Conservation (phyloP, 2,329 filamentous ascomycete species). For the Nigrospora oryzae region DNA sequence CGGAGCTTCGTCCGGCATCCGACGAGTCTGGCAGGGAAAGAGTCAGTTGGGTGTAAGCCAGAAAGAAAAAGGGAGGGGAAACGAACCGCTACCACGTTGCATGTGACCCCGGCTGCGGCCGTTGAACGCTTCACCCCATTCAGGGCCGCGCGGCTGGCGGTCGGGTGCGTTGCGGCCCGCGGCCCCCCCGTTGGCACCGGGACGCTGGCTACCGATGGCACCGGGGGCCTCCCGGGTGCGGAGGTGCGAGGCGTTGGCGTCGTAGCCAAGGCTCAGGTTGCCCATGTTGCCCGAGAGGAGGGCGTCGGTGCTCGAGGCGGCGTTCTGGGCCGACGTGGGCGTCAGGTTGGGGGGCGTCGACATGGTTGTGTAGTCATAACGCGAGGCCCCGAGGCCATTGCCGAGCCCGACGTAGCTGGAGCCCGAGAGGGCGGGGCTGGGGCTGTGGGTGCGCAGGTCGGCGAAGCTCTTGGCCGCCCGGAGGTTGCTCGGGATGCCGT, state of each 20-base stretch:
- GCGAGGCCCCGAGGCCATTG: constrained; percentile 31
- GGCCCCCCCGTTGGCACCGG: constrained; percentile 36
- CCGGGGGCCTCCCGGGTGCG: constrained; percentile 43
- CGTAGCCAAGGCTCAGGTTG: constrained; percentile 43
- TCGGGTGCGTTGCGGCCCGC: constrained; percentile 42
- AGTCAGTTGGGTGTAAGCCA: background rate
- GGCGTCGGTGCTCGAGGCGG: constrained; percentile 21
- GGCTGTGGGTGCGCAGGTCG: constrained; percentile 88
- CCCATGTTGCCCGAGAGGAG: constrained; percentile 23
- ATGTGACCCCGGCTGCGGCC: constrained; percentile 50
- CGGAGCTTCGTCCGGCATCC: constrained; percentile 21
- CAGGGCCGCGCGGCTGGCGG: constrained; percentile 55
- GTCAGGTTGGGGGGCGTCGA: constrained; percentile 24
- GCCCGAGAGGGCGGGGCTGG: constrained; percentile 83
- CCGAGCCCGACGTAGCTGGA: constrained; percentile 62
- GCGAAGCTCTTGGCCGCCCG: constrained; percentile 95
- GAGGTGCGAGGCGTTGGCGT: constrained; percentile 28
- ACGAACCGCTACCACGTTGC: constrained; percentile 53
- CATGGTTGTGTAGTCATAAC: constrained; percentile 22
- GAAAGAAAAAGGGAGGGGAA: background rate
- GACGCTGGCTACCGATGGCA: constrained; percentile 58
- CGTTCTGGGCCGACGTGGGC: constrained; percentile 22
- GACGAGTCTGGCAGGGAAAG: constrained; percentile 18
- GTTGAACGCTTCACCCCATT: constrained; percentile 50
- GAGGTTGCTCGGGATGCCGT: constrained; percentile 65